Conservation (phyloP, 208 protist species). For the Acanthamoeba culbertsoni region DNA sequence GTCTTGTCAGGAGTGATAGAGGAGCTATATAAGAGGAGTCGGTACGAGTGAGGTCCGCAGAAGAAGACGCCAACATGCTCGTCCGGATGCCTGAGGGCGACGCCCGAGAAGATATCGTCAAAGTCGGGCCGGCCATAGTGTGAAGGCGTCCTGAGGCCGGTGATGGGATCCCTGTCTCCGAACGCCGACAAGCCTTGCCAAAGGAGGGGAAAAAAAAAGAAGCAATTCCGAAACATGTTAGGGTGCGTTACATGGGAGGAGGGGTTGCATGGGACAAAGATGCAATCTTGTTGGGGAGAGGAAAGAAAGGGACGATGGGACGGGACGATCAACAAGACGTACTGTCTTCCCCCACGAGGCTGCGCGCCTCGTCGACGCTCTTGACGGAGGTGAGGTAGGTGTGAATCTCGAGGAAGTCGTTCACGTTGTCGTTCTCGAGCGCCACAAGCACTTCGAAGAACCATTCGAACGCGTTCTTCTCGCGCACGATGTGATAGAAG, state of each 20-base stretch:
- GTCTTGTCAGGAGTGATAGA: background rate
- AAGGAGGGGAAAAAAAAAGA: background rate
- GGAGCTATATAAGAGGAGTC: background rate
- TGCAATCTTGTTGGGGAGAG: background rate
- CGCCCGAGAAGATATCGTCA: slow-evolving; percentile 69
- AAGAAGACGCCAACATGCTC: slow-evolving; percentile 75
- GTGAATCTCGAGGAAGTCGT: slow-evolving; percentile 75
- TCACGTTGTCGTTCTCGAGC: slow-evolving; percentile 70
- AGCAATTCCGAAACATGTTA: background rate
- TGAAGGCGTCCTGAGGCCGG: slow-evolving; percentile 69
- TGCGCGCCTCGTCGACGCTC: slow-evolving; percentile 66
- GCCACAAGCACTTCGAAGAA: slow-evolving; percentile 77
- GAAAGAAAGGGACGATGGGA: background rate
- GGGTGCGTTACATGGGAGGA: background rate
- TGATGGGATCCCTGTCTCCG: background rate
- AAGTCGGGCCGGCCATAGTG: slow-evolving; percentile 79
- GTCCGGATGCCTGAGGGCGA: slow-evolving; percentile 52
- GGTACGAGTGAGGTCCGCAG: slow-evolving; percentile 67
- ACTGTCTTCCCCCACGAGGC: slow-evolving; percentile 71
- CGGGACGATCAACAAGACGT: background rate
- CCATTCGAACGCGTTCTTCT: slow-evolving; percentile 80
- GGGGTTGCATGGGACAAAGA: background rate
- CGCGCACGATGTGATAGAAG: slow-evolving; percentile 80
- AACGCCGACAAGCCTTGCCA: background rate
- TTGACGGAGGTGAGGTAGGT: slow-evolving; percentile 76